Base-by-base conservation (phyloP, 805 yeast genomes). In the Pichia exigua region DNA sequence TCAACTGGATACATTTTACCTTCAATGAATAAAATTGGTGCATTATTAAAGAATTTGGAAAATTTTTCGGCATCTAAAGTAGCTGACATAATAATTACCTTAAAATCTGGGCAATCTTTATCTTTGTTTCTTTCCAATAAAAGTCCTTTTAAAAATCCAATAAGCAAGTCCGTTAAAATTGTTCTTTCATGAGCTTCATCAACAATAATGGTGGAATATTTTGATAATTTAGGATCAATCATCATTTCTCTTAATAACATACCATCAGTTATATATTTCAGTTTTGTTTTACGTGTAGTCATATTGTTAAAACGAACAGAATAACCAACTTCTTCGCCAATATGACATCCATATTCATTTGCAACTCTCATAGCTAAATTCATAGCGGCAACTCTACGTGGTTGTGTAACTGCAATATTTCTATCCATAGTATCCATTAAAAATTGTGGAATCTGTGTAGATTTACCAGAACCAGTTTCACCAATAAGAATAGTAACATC, bases 151-250 rank as follows among this genome's bases (percentile, higher is more conserved):
- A 94, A 72, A 61, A 94, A 87, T 3, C 98, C 99, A 72, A 94
- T 74, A 20, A 94, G 73, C 59, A 94, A 70, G 71, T 94, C 99
- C 0, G 98, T 90, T 46, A 91, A 70, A 2, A 94, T 85, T 0
- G 98, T 92, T 65, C 99, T 78, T 71, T 94, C 99, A 72, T 94
- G 99, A 3, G 98, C 99, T 72, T 94, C 99, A 73, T 94, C 99
- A 47, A 94, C 82, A 44, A 94, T 74, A 11, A 94, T 76, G 0
- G 90, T 83, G 27, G 85, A 73, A 67, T 92, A 94, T 54, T 78
- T 79, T 2, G 75, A 67, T 39, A 94, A 69, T 12, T 68, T 63
- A 2, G 79, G 77, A 61, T 87, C 88, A 54, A 87, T 68, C 94
- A 92, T 86, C 56, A 91, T 68, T 65, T 94, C 98, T 64, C 99